A percentile compares a stretch with the other conserved stretches of the same genome.
phyloP scores from a whole-genome alignment of 352 stramenopile species.

The Pythium biforme region DNA sequence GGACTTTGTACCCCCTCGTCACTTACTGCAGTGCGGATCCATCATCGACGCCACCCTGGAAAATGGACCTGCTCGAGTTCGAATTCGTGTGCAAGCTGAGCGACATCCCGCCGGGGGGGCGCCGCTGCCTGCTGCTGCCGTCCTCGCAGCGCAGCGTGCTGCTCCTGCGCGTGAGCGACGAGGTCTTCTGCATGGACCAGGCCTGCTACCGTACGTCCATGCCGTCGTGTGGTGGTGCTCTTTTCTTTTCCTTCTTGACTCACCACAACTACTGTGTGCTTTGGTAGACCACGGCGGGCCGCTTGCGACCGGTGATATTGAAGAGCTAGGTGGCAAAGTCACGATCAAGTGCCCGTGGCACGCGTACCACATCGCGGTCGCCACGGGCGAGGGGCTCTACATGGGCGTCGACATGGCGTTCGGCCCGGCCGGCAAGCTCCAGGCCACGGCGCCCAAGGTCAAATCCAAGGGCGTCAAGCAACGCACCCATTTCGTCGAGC shows the following conservation, averaged over 20 bases:
- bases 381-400: constrained; percentile 83
- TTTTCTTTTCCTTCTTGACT: not conserved
- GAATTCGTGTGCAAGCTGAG: constrained; percentile 68
- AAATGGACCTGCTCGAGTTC: constrained; percentile 43
- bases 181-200: constrained; percentile 86
- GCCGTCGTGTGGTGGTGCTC: no score
- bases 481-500: constrained; percentile 75
- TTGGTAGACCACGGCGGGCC: constrained; percentile 74
- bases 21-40: no score
- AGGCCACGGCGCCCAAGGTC: constrained; percentile 50
- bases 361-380: constrained; percentile 80
- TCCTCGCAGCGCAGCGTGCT: constrained; percentile 71
- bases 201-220: constrained; percentile 80
- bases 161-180: constrained; percentile 53
- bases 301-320: constrained; percentile 78
- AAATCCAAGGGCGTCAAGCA: constrained; percentile 87
- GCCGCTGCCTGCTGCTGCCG: constrained; percentile 57
- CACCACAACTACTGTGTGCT: not conserved
- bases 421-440: constrained; percentile 41
- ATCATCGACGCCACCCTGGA: not conserved
- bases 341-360: constrained; percentile 87
- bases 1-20: not conserved
- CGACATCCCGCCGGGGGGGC: constrained; percentile 52
- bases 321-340: constrained; percentile 74
- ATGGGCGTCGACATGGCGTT: constrained; percentile 79